Conservation (phyloP, 148 eudicot genomes). For the Rhododendron molle region DNA sequence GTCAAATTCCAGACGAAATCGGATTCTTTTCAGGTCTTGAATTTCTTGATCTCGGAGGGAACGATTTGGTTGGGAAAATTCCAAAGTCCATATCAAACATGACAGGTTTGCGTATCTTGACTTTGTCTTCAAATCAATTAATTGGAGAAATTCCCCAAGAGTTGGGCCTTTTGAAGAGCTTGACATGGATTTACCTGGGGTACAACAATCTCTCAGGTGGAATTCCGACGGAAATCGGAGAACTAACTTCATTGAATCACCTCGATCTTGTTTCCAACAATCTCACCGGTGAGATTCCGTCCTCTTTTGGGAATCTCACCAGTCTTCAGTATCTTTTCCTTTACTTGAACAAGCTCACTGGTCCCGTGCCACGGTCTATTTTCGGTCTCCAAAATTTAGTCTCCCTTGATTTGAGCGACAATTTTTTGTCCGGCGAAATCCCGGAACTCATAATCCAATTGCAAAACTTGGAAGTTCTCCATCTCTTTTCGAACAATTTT, state of each 20-base stretch:
- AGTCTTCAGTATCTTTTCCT: conserved; percentile 55
- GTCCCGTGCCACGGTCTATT: conserved; percentile 53
- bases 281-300: conserved; percentile 61
- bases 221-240: conserved; percentile 62
- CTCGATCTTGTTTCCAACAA: conserved; percentile 83
- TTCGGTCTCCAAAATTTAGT: conserved; percentile 39
- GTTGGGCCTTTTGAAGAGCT: conserved; percentile 46
- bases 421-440: conserved; percentile 58
- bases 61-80: conserved; percentile 49
- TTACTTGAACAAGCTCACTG: conserved; percentile 66
- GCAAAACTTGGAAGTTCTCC: conserved; percentile 59
- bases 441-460: conserved; percentile 37
- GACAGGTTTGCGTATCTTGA: conserved; percentile 44
- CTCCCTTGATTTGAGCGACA: conserved; percentile 81
- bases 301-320: conserved; percentile 70
- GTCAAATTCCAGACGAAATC: conserved; percentile 46
- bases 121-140: conserved; percentile 76
- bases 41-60: conserved; percentile 82
- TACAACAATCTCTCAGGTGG: conserved; percentile 70
- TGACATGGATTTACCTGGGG: conserved; percentile 71
- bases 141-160: conserved; percentile 52
- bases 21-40: conserved; percentile 33
- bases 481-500: conserved; percentile 73
- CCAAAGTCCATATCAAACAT: conserved; percentile 63
- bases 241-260: conserved; percentile 47